Evolutionary conservation across 345 rosid genomes (phyloP), one percentile per base, ranked within the genome.

Genomic region (Populus ilicifolia): DNA sequence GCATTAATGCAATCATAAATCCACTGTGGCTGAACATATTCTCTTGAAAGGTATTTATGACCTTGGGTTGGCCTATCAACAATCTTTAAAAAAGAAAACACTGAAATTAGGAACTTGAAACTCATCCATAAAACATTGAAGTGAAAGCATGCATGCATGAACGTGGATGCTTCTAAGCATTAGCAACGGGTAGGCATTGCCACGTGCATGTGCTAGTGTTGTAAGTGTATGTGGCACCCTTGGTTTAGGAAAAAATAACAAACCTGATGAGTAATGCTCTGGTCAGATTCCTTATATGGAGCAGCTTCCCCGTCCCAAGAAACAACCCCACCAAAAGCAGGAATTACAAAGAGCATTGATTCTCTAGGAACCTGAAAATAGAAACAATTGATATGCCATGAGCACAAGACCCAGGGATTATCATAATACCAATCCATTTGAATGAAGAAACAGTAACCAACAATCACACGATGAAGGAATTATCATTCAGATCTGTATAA

Each of bases 271-370:
- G 98, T 90, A 66, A 93, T 93, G 87, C 90, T 88, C 78, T 89
- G 91, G 80, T 95, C 96, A 78, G 87, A 82, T 79, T 93, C 97
- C 62, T 71, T 75, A 56, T 88, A 95, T 11, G 98, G 98, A 30
- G 98, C 97, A 23, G 90, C 99, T 72, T 90, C 96, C 65, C 99
- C 97, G 70, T 92, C 98, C 99, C 99, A 93, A 78, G 99, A 93
- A 75, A 93, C 96, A 76, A 78, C 76, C 69, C 99, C 99, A 27
- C 99, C 99, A 84, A 93, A 95, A 80, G 99, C 90, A 83, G 96
- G 94, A 82, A 95, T 87, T 71, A 95, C 92, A 72, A 95, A 92
- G 41, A 90, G 97, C 79, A 95, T 78, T 0, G 98, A 90, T 82
- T 95, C 99, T 80, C 98, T 85, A n/a, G 99, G 98, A 81, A 92